These are phyloP conservation scores for Cyberlindnera petersonii DNA, from an alignment of 805 yeast genomes.

Conservation along the genomic window DNA sequence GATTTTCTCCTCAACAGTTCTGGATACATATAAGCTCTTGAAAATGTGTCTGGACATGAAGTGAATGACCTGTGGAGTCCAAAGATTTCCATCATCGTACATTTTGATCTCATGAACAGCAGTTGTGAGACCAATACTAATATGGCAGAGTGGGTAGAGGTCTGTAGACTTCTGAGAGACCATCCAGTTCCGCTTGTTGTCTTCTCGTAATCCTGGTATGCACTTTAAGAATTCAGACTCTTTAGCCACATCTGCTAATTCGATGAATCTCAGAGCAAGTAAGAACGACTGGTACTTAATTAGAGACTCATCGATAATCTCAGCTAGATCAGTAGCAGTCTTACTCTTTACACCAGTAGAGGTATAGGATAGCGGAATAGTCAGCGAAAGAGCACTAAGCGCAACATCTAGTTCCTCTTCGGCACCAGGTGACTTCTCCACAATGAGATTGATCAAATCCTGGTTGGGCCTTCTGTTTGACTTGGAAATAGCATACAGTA, in stretches of 20 bases:
- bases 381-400: conserved; percentile 33
- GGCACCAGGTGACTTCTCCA: background rate
- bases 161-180: conserved; percentile 5
- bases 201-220: conserved; percentile 12
- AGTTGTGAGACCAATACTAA: conserved; percentile 15
- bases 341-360: conserved; percentile 35
- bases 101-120: conserved; percentile 15
- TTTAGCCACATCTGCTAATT: conserved; percentile 37
- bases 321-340: conserved; percentile 24
- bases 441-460: background rate
- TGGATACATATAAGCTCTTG: conserved; percentile 22
- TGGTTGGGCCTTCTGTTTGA: conserved; percentile 14
- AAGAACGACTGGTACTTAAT: conserved; percentile 27
- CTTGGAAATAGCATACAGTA: conserved; percentile 38
- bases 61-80: conserved; percentile 34
- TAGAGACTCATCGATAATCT: conserved; percentile 17
- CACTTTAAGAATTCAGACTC: conserved; percentile 23
- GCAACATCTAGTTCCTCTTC: conserved; percentile 24
- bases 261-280: conserved; percentile 36
- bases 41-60: conserved; percentile 37
- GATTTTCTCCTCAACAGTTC: conserved; percentile 24
- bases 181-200: conserved; percentile 1
- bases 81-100: conserved; percentile 24
- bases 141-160: conserved; percentile 7
- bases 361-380: conserved; percentile 43